Evolutionary conservation across 768 basidiomycete species (phyloP).

Genomic region (Suillus subaureus): DNA sequence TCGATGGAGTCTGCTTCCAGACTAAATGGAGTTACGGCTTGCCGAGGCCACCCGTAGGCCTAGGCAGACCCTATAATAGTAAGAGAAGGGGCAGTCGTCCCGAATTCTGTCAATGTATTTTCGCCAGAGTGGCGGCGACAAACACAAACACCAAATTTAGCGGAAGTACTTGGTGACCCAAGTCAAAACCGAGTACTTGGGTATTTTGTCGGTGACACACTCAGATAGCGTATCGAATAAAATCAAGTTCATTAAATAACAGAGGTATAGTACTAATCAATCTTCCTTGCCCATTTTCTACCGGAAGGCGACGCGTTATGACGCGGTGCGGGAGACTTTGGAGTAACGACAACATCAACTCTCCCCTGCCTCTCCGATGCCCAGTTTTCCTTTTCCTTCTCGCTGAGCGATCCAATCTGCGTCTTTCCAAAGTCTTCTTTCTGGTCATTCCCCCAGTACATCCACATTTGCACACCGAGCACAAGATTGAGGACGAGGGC

Average conservation of each 20-base stretch:
- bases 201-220: neutral
- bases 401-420: constrained; percentile 23
- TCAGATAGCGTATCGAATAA: neutral
- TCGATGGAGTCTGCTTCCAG: neutral
- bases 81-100: neutral
- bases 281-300: constrained; percentile 74
- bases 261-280: constrained; percentile 50
- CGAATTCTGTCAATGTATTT: no score
- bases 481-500: constrained; percentile 82
- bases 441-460: constrained; percentile 72
- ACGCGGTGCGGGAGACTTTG: constrained; percentile 45
- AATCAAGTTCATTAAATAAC: constrained; percentile 3
- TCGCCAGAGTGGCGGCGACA: neutral
- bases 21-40: neutral
- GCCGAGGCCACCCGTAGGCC: neutral
- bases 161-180: neutral
- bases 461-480: constrained; percentile 82
- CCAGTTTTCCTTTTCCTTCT: constrained; percentile 32
- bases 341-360: constrained; percentile 47
- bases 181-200: neutral
- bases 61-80: neutral
- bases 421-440: constrained; percentile 28
- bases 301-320: constrained; percentile 49
- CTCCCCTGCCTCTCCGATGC: constrained; percentile 26
- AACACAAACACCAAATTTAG: neutral